phyloP scores from a whole-genome alignment of 495 filamentous ascomycete species.

The Cryomyces antarcticus region DNA sequence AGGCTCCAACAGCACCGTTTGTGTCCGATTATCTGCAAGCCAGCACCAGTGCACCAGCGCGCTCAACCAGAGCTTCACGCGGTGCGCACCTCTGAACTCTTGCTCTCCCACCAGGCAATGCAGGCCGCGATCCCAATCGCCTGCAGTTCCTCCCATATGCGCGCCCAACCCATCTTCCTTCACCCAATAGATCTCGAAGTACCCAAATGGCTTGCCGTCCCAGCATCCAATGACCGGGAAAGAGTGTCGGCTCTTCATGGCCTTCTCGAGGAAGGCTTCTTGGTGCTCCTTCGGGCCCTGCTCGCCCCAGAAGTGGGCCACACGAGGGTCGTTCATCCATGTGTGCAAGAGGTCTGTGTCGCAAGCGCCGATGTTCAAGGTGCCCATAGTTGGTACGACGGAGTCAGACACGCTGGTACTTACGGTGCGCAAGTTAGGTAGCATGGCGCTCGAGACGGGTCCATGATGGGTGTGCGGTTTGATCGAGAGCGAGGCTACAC shows the following conservation, averaged over 20 bases:
- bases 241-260: slow-evolving; percentile 45
- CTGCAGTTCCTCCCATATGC: slow-evolving; percentile 36
- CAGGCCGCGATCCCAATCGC: slow-evolving; percentile 72
- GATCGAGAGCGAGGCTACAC: slow-evolving; percentile 43
- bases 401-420: slow-evolving; percentile 13
- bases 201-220: slow-evolving; percentile 91
- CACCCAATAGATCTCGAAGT: slow-evolving; percentile 97
- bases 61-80: slow-evolving; percentile 62
- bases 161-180: slow-evolving; percentile 70
- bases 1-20: slow-evolving; percentile 68
- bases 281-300: slow-evolving; percentile 40
- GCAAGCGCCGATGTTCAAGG: slow-evolving; percentile 10
- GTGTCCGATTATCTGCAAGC: slow-evolving; percentile 59
- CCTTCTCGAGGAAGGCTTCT: slow-evolving; percentile 44
- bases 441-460: slow-evolving; percentile 19
- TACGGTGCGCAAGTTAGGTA: slow-evolving; percentile 11
- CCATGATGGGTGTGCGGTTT: slow-evolving; percentile 33
- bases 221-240: slow-evolving; percentile 88
- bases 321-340: slow-evolving; percentile 83
- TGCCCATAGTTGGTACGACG: slow-evolving; percentile 17
- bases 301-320: slow-evolving; percentile 63
- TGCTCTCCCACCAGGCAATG: slow-evolving; percentile 85
- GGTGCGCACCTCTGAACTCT: slow-evolving; percentile 60
- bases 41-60: slow-evolving; percentile 73
- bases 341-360: slow-evolving; percentile 63